Evolutionary conservation across 805 yeast species (phyloP).

Genomic region (Metschnikowia henanensis): DNA sequence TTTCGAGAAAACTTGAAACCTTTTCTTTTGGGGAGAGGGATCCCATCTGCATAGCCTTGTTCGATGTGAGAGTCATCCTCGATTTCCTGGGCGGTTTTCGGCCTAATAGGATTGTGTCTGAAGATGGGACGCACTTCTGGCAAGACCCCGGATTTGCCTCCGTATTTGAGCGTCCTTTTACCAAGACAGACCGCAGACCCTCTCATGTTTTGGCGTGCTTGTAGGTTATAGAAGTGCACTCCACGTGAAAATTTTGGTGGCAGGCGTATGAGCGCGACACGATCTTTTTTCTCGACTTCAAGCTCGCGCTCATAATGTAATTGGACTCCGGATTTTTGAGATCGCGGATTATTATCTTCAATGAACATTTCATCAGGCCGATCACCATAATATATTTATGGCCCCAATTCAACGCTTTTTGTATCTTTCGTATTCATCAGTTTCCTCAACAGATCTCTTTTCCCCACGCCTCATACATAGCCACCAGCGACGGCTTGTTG

Average conservation of each 20-base stretch:
- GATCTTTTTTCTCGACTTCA: neutral
- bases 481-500: constrained; percentile 50
- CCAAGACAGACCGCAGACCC: constrained; percentile 36
- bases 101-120: constrained; percentile 59
- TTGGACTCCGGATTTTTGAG: no score
- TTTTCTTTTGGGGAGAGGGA: constrained; percentile 62
- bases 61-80: constrained; percentile 47
- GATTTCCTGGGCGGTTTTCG: constrained; percentile 42
- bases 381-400: no score
- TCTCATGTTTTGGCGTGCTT: constrained; percentile 11
- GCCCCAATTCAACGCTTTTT: no score
- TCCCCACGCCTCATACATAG: constrained; percentile 61
- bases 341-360: no score
- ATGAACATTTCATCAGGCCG: no score
- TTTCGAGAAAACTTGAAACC: constrained; percentile 49
- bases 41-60: constrained; percentile 70
- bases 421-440: no score
- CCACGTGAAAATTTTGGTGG: constrained; percentile 4
- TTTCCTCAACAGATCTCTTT: neutral
- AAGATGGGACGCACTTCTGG: constrained; percentile 78
- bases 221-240: neutral
- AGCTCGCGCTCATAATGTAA: no score
- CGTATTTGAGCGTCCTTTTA: constrained; percentile 49
- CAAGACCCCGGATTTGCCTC: constrained; percentile 77
- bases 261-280: constrained; percentile 5